Base-by-base conservation (phyloP, 768 basidiomycete species). In the Rhodocollybia butyracea region DNA sequence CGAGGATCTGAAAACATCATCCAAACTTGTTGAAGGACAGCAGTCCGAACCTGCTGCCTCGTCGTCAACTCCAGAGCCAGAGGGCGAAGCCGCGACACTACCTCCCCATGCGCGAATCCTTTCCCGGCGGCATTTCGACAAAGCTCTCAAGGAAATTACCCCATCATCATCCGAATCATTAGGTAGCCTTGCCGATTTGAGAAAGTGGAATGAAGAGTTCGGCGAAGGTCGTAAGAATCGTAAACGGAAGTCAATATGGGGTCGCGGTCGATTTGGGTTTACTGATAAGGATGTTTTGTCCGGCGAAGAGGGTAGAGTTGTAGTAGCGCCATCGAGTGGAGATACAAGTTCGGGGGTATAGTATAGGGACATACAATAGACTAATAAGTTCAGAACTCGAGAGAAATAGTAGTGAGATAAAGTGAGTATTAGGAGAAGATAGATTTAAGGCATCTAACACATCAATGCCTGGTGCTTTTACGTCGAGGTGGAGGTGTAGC, bases 131-230 rank as follows among this genome's bases (percentile, higher is more conserved):
- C 89, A 98, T 64, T 97, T 98, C 65, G 76, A 75, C 21, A 86
- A 89, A 64, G 94, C 95, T 0, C 75, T 97, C 56, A 85, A 82
- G 60, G 94, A 98, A 70, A 94, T 96, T 59, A 88, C 89, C 2
- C 91, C 94, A 12, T 94, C 92, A 0, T 87, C 86, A 5, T 94
- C 93, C 3, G 94, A 96, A 69, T 76, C 82, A 12, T 72, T 90
- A 2, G 89, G 89, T 46, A 88, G 81, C 46, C 80, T 92, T 31
- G 73, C 84, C 1, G 88, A 89, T 55, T 73, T 94, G 41, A 81
- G 87, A 41, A 89, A 87, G 71, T 95, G 92, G 92, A 94, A 96
- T 58, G 89, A 94, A 45, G 90, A 95, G 66, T 95, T 94, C 68
- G 94, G 95, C 24, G 94, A 96, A 68, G 93, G 92, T 5, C 73